Conservation (phyloP, 2,329 filamentous ascomycete species). For the Phialocephala subalpina region DNA sequence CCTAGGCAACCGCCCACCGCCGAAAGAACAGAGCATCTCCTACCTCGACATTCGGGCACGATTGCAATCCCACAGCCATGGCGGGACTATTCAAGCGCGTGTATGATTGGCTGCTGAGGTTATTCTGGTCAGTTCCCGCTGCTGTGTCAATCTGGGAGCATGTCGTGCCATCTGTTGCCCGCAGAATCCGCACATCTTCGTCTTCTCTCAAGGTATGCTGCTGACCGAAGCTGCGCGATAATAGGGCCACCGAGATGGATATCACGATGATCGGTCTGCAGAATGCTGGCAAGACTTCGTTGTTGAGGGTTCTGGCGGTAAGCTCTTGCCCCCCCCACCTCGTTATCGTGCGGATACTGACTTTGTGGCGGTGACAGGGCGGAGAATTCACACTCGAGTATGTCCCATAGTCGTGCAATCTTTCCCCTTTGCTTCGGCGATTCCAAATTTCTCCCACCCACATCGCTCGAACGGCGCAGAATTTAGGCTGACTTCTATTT, state of each 20-base stretch:
- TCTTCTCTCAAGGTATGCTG: slow-evolving; percentile 12
- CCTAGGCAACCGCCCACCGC: slow-evolving; percentile 30
- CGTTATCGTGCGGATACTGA: slow-evolving; percentile 45
- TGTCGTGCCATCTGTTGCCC: slow-evolving; percentile 23
- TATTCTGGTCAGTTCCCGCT: slow-evolving; percentile 83
- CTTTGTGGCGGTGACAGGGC: slow-evolving; percentile 65
- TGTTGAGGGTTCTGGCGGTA: slow-evolving; percentile 94
- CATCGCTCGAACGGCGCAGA: slow-evolving; percentile 9
- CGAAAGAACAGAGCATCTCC: neutral
- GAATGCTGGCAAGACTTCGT: slow-evolving; percentile 96
- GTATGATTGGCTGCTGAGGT: slow-evolving; percentile 97
- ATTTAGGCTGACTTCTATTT: slow-evolving; percentile 47
- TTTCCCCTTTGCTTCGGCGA: neutral
- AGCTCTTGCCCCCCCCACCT: slow-evolving; percentile 51
- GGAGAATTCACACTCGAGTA: slow-evolving; percentile 99
- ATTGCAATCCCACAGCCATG: slow-evolving; percentile 63
- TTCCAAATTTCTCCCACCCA: slow-evolving; percentile 1
- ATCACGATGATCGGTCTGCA: slow-evolving; percentile 99
- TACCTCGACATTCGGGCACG: slow-evolving; percentile 13
- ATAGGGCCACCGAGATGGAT: slow-evolving; percentile 98
- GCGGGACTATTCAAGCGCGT: slow-evolving; percentile 90
- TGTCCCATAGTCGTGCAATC: slow-evolving; percentile 50
- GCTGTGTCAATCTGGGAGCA: slow-evolving; percentile 20
- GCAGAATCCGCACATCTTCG: slow-evolving; percentile 1
- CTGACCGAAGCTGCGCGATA: slow-evolving; percentile 30